Percentiles rank a stretch among this genome's conserved stretches.
Evolutionary conservation across 441 rosid genomes (phyloP).

Genomic region (Gossypium lobatum): DNA sequence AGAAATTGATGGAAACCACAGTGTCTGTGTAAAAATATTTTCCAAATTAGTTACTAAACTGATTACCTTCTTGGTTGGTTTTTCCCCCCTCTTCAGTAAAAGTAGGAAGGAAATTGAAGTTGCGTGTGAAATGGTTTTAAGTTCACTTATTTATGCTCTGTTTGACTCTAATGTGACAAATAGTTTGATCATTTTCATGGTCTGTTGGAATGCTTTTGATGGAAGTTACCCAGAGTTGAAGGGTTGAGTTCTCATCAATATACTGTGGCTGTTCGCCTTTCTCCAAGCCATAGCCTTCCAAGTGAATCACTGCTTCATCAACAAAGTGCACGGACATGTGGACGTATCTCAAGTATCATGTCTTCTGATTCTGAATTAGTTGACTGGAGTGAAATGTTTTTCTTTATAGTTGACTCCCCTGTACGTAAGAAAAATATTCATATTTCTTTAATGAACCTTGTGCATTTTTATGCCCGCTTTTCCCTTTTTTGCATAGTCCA

Average conservation of each 20-base stretch:
- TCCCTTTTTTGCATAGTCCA: background rate
- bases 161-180: conserved; percentile 2
- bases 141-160: background rate
- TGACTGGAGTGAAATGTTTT: conserved; percentile 86
- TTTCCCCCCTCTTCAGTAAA: background rate
- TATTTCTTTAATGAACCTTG: background rate
- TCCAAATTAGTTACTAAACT: background rate
- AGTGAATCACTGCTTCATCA: conserved; percentile 49
- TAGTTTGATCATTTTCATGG: conserved; percentile 10
- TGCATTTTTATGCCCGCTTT: background rate
- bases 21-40: background rate
- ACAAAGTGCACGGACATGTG: conserved; percentile 91
- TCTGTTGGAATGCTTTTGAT: conserved; percentile 16
- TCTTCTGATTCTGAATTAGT: conserved; percentile 58
- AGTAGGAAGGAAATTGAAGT: background rate
- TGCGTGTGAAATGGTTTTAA: background rate
- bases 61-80: background rate
- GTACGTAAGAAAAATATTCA: conserved; percentile 30
- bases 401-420: conserved; percentile 76
- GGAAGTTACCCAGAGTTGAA: conserved; percentile 53
- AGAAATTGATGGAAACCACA: background rate
- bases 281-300: conserved; percentile 42
- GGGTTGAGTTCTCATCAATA: conserved; percentile 67
- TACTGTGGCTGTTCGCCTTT: conserved; percentile 55
- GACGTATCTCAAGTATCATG: conserved; percentile 44